Evolutionary conservation across 2,329 filamentous ascomycete species (phyloP), one percentile per base, ranked within the genome.

Genomic region (Phyllosticta citribraziliensis): DNA sequence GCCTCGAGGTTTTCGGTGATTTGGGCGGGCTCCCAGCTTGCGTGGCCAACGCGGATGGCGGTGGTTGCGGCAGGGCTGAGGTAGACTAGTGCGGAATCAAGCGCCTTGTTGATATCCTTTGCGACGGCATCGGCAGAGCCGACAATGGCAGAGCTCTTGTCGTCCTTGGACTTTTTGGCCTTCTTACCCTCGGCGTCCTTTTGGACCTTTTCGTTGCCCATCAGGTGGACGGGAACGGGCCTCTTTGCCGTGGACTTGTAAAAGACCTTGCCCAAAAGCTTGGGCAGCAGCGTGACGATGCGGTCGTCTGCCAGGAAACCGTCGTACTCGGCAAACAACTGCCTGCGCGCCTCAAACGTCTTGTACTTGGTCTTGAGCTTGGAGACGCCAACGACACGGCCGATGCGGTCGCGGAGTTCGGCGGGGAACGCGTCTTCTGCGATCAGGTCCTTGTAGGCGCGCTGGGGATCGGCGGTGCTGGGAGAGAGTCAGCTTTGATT

Each of bases 241-340:
- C 93, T 83, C 82, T 97, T 97, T 65, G 78, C 77, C 17, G 87
- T 89, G 61, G 78, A 82, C 78, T 91, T 88, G 83, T 94, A 97
- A 75, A 99, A 97, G 1, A 88, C 88, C 79, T 96, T 97, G 68
- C 93, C 94, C 12, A 99, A 84, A 2, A 86, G 79, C 65, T 84
- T 83, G 61, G 92, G 90, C 63, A 97, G 81, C 63, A 82, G 79
- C 62, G 82, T 83, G 64, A 86, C 78, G 60, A 99, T 88, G 56
- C 94, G 83, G 70, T 96, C 89, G 73, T 99, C 94, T 58, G 89
- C 93, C 62, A 99, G 82, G 78, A 99, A 97, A 61, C 97, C 79
- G 72, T 97, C 94, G 75, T 97, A 91, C 74, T 96, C 90, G 53
- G 85, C 79, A 64, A 88, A 83, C 40, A 99, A 83, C 74, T 94